Evolutionary conservation across 139 green algal genomes (phyloP), one percentile per base, ranked within the genome.

Genomic region (Astrephomene gubernaculifera): DNA sequence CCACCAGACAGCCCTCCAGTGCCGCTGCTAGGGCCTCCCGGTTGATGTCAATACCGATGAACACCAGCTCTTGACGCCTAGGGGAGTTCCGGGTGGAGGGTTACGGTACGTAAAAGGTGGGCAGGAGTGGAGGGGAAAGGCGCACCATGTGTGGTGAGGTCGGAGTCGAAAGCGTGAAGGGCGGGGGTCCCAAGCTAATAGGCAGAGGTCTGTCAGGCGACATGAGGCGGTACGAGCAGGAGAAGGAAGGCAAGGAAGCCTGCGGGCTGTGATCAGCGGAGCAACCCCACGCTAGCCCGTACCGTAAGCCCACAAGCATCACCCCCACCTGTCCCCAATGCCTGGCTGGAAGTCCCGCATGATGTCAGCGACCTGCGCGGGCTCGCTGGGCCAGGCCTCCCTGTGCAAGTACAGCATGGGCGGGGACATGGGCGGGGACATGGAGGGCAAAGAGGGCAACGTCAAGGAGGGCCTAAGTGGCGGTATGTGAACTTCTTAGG

Each of bases 31-130:
- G 81, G 25, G 65, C 80, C 21, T 86, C 69, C 19, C 85, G 79
- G 22, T 94, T 80, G 74, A 96, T 63, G 49, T 87, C 84, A 24
- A 91, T 89, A 49, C 94, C 94, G 52, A 97, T 97, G 84, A 97
- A 96, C 27, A 97, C 94, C 57, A 97, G 80, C 91, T 97, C 94
- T 89, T 97, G 94, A 14, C 90, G 60, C 76, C 87, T 86, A 71
- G 78, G 24, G 31, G 44, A 2, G 21, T 53, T 44, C 12, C 4
- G 10, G 31, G 29, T n/a, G 27, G n/a, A n/a, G n/a, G n/a, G n/a
- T n/a, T n/a, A n/a, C n/a, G n/a, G n/a, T n/a, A n/a, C n/a, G n/a
- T n/a, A n/a, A n/a, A n/a, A n/a, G n/a, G n/a, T n/a, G n/a, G n/a
- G n/a, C n/a, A n/a, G n/a, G n/a, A n/a, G n/a, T n/a, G n/a, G n/a